phyloP scores from a whole-genome alignment of 1,284 basidiomycete genomes.

The Ceratorhiza oryzae-sativae region DNA sequence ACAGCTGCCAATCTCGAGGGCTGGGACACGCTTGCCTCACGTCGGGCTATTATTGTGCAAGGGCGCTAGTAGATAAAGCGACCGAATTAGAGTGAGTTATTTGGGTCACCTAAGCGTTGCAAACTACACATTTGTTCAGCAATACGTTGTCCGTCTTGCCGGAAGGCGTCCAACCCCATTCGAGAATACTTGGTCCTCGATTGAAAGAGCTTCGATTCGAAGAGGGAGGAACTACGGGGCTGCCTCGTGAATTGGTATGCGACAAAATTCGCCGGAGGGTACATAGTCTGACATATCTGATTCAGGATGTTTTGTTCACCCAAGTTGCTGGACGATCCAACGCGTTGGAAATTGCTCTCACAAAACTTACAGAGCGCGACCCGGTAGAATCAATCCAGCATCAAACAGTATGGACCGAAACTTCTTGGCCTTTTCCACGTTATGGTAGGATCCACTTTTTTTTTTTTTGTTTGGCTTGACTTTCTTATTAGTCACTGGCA shows the following conservation, averaged over 20 bases:
- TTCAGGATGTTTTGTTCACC: slow-evolving; percentile 9
- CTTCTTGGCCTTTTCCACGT: slow-evolving; percentile 11
- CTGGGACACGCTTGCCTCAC: slow-evolving; percentile 9
- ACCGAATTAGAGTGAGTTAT: slow-evolving; percentile 30
- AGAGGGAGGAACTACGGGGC: slow-evolving; percentile 8
- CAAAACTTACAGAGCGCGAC: slow-evolving; percentile 3
- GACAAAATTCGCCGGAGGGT: background rate
- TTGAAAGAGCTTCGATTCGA: slow-evolving; percentile 16
- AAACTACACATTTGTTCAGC: background rate
- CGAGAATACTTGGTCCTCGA: slow-evolving; percentile 10
- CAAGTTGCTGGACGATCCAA: background rate
- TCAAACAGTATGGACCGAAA: slow-evolving; percentile 13
- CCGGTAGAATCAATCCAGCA: slow-evolving; percentile 2
- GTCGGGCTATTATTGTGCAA: slow-evolving; percentile 8
- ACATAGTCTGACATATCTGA: background rate
- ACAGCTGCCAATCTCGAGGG: slow-evolving; percentile 3
- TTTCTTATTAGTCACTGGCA: no score
- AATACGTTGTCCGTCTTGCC: slow-evolving; percentile 9
- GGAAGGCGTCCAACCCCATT: slow-evolving; percentile 11
- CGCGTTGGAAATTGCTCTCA: slow-evolving; percentile 7
- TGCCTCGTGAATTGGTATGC: slow-evolving; percentile 6
- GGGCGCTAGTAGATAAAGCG: slow-evolving; percentile 14
- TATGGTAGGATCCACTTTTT: slow-evolving; percentile 4
- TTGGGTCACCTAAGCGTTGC: background rate
- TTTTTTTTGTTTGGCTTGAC: no score